phyloP scores from a whole-genome alignment of 371 early-diverging fungal species.

The Syncephalastrum contaminatum region DNA sequence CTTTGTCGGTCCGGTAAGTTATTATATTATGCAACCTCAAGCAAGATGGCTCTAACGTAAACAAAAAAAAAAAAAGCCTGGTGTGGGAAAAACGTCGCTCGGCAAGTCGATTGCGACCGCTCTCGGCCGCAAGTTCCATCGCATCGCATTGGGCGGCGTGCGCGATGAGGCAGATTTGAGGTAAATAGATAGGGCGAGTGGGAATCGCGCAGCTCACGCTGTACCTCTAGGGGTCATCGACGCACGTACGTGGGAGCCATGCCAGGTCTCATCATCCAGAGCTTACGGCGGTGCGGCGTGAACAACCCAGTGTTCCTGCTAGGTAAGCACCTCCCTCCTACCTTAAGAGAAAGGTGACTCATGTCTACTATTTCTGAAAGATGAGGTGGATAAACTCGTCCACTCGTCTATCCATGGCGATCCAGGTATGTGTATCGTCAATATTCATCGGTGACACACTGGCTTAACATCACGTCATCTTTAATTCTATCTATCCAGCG shows the following conservation, averaged over 20 bases:
- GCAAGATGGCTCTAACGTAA: too few relatives aligned
- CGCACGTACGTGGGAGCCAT: slow-evolving; percentile 89
- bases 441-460: background rate
- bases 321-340: slow-evolving; percentile 31
- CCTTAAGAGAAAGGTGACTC: background rate
- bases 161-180: slow-evolving; percentile 87
- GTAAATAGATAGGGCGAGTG: slow-evolving; percentile 38
- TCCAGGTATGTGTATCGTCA: slow-evolving; percentile 37
- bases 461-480: background rate
- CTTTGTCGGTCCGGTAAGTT: slow-evolving; percentile 67
- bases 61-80: too few relatives aligned
- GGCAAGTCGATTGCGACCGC: slow-evolving; percentile 84
- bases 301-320: slow-evolving; percentile 81
- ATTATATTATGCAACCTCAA: background rate
- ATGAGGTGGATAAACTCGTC: slow-evolving; percentile 84
- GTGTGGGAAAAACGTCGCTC: slow-evolving; percentile 85
- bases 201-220: slow-evolving; percentile 49
- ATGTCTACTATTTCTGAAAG: slow-evolving; percentile 18
- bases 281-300: slow-evolving; percentile 67
- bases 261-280: slow-evolving; percentile 87
- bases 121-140: slow-evolving; percentile 76
- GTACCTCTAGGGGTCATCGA: slow-evolving; percentile 71
- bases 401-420: slow-evolving; percentile 70
- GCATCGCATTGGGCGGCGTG: slow-evolving; percentile 86
- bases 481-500: slow-evolving; percentile 15